These are phyloP conservation scores for Leishmania amazonensis DNA, from an alignment of 208 protist genomes.

Conservation along the genomic window DNA sequence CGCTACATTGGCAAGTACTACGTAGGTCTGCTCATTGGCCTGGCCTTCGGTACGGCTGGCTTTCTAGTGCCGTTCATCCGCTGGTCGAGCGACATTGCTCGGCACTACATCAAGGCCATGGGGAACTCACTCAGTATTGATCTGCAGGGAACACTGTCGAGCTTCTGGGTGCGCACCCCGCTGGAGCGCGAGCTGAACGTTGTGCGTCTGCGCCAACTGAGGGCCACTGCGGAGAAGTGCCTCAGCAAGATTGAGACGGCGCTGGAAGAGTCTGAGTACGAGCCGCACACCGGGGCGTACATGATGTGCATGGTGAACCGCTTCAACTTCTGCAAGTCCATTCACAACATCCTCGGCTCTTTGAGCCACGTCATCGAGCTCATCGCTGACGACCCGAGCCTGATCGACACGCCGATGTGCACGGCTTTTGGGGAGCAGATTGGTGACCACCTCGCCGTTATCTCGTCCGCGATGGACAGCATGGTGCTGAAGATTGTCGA, in stretches of 20 bases:
- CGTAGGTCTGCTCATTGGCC: constrained; percentile 68
- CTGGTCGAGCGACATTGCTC: constrained; percentile 83
- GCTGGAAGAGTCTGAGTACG: constrained; percentile 76
- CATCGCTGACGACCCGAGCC: constrained; percentile 59
- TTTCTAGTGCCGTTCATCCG: constrained; percentile 89
- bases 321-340: constrained; percentile 72
- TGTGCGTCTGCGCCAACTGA: constrained; percentile 83
- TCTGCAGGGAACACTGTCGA: constrained; percentile 81
- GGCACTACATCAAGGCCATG: constrained; percentile 75
- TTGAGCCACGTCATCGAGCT: constrained; percentile 86
- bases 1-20: constrained; percentile 77
- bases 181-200: constrained; percentile 89
- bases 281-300: constrained; percentile 80
- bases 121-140: constrained; percentile 87
- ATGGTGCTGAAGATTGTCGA: constrained; percentile 92
- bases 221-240: constrained; percentile 70
- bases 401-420: constrained; percentile 84
- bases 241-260: constrained; percentile 64
- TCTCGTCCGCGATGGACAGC: constrained; percentile 88
- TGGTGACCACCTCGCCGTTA: constrained; percentile 72
- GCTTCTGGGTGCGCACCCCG: constrained; percentile 79
- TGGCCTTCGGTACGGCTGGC: constrained; percentile 71
- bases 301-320: constrained; percentile 61
- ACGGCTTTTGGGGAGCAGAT: constrained; percentile 71
- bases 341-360: constrained; percentile 81